Percentiles rank a stretch among this genome's conserved stretches.
Conservation (phyloP, 768 basidiomycete species). For the Auricularia heimuer region DNA sequence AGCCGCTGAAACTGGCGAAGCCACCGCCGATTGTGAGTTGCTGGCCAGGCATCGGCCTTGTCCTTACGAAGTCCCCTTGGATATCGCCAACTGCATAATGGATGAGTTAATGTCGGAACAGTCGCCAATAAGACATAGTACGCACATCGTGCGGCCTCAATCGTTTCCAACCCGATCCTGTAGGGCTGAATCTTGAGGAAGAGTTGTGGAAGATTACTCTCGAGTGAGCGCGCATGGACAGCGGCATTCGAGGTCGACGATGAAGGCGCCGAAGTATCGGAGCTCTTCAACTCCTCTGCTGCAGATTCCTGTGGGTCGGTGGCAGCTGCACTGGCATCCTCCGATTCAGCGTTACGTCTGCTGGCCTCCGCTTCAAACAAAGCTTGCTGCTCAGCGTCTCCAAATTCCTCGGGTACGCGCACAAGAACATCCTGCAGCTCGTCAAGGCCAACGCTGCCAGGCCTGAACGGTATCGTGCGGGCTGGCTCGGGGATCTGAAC, state of each 20-base stretch:
- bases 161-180: background rate
- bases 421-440: background rate
- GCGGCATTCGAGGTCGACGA: background rate
- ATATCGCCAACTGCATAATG: background rate
- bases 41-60: background rate
- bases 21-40: background rate
- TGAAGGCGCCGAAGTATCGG: background rate
- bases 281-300: background rate
- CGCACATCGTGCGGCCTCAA: background rate
- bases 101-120: too few relatives aligned
- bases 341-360: background rate
- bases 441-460: background rate
- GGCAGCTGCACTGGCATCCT: background rate
- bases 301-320: background rate
- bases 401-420: background rate
- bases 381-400: background rate
- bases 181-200: background rate
- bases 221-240: background rate
- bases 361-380: background rate
- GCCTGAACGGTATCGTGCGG: background rate
- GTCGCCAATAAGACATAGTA: too few relatives aligned
- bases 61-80: background rate
- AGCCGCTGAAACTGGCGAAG: background rate
- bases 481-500: background rate
- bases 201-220: background rate